phyloP scores from a whole-genome alignment of 2,329 filamentous ascomycete genomes.

The Pseudogymnoascus sp. region DNA sequence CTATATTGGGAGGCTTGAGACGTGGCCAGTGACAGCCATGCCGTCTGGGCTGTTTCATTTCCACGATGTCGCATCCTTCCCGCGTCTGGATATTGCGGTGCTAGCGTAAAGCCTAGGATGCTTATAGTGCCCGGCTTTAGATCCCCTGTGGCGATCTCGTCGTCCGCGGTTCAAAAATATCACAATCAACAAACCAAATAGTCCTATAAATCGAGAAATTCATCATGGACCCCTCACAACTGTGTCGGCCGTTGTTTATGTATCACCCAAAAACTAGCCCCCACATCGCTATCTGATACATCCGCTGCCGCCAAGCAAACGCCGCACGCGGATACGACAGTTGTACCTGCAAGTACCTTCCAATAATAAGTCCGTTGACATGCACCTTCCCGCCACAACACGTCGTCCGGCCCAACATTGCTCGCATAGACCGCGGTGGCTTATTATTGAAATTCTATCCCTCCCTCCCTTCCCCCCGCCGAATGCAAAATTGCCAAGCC shows the following conservation, averaged over 20 bases:
- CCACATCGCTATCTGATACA: background rate
- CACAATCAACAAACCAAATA: background rate
- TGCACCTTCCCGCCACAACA: background rate
- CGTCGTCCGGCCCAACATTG: background rate
- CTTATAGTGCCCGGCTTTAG: background rate
- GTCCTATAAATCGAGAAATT: background rate
- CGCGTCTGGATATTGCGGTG: background rate
- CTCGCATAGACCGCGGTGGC: background rate
- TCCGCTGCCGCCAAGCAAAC: background rate
- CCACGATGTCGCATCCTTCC: background rate
- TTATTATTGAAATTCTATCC: slow-evolving; percentile 1
- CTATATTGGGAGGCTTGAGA: background rate
- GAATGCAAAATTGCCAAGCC: slow-evolving; percentile 4
- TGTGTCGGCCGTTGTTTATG: background rate
- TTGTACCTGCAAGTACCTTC: slow-evolving; percentile 6
- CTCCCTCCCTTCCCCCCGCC: background rate
- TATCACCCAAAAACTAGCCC: background rate
- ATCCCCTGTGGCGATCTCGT: background rate
- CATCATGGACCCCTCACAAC: background rate
- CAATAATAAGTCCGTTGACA: background rate
- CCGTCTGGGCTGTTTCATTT: background rate
- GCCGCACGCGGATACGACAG: background rate
- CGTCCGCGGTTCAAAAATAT: background rate
- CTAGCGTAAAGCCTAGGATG: background rate
- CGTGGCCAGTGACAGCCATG: slow-evolving; percentile 3